Evolutionary conservation across 441 rosid genomes (phyloP), one percentile per base, ranked within the genome.

Genomic region (Populus trichocarpa): DNA sequence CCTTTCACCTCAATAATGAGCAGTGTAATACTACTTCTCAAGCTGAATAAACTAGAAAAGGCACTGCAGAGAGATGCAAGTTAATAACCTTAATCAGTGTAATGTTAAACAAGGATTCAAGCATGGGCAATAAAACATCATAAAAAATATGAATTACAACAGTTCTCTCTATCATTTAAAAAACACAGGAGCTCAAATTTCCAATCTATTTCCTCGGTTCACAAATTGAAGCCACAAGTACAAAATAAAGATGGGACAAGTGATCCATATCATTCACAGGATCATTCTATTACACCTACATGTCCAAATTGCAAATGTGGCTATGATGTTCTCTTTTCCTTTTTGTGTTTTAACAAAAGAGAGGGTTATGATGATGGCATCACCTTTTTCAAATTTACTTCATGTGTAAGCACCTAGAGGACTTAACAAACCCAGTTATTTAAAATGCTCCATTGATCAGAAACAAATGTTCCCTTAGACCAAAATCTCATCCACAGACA

Each of bases 11-110:
- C 76, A 59, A 78, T 59, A 38, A 74, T 1, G 35, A 67, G 75
- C 22, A 26, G 72, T 25, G 77, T 53, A 75, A 75, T 46, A 14
- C 71, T 67, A 42, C 35, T 70, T 77, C 80, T 87, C 91, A 92
- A 79, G 89, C 77, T 75, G 89, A 88, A 75, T 85, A 88, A 72
- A 85, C 70, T 69, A 87, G 72, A 78, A 89, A 88, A 23, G 88
- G 90, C 81, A 88, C 98, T 92, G 93, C 81, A 82, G 16, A n/a
- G 67, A 28, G 65, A 79, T 9, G 38, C 79, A 63, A 23, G 23
- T 63, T 11, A 63, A 63, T 63, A 63, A 10, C 28, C 28, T 63
- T 23, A 11, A 63, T 63, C 28, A 11, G 66, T 63, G 12, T 22
- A 63, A 10, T 23, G 66, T 14, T 14, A 12, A 46, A 46, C 20